phyloP scores from a whole-genome alignment of 768 basidiomycete species.

The Phlegmacium glaucopus region DNA sequence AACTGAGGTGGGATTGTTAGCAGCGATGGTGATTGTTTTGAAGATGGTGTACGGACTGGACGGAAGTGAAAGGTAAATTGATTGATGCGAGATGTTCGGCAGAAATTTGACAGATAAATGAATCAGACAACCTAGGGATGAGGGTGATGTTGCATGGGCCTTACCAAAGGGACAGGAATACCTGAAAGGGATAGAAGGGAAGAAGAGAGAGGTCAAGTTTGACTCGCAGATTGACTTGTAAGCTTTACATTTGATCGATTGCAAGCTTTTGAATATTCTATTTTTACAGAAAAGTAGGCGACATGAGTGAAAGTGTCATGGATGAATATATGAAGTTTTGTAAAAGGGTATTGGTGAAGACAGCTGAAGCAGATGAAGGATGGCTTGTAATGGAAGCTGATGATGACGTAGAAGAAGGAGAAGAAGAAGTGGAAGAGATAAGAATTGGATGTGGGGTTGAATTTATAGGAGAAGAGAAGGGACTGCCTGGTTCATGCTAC shows the following conservation, averaged over 20 bases:
- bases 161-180: slow-evolving; percentile 52
- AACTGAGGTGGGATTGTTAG: slow-evolving; percentile 62
- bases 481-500: slow-evolving; percentile 59
- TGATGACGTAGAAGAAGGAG: slow-evolving; percentile 4
- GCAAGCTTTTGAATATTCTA: slow-evolving; percentile 8
- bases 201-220: slow-evolving; percentile 34
- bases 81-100: slow-evolving; percentile 2
- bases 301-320: slow-evolving; percentile 46
- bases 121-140: slow-evolving; percentile 39
- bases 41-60: slow-evolving; percentile 89
- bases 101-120: slow-evolving; percentile 5
- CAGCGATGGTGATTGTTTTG: slow-evolving; percentile 61
- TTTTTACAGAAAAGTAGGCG: slow-evolving; percentile 47
- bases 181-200: slow-evolving; percentile 35
- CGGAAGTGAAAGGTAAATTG: slow-evolving; percentile 50
- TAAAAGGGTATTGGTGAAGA: slow-evolving; percentile 45
- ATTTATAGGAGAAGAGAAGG: slow-evolving; percentile 6
- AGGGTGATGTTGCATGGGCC: slow-evolving; percentile 56
- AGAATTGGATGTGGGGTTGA: slow-evolving; percentile 6
- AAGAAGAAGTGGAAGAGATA: slow-evolving; percentile 10
- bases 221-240: slow-evolving; percentile 45
- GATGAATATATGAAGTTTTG: slow-evolving; percentile 71
- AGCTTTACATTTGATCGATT: slow-evolving; percentile 17
- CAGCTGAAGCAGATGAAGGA: slow-evolving; percentile 20
- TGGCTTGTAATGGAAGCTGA: slow-evolving; percentile 5